Evolutionary conservation across 192 early-diverging fungal species (phyloP).

Genomic region (Mortierella antarctica): DNA sequence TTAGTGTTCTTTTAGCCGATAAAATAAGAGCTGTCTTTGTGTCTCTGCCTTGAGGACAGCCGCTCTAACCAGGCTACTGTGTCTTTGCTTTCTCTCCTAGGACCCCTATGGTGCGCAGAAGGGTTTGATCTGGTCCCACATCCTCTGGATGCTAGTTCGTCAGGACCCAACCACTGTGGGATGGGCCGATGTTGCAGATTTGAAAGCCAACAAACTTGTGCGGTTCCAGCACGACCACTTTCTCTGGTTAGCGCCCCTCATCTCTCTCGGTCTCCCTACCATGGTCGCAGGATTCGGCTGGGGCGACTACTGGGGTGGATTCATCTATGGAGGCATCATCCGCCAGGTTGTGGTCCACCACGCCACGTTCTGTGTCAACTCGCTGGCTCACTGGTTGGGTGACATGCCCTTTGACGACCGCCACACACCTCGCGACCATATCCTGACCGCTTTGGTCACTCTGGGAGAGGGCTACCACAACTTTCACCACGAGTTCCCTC

Average conservation of each 20-base stretch:
- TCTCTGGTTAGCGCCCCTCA: conserved; percentile 70
- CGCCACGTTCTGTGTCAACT: conserved; percentile 89
- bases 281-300: conserved; percentile 81
- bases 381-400: conserved; percentile 82
- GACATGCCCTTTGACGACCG: conserved; percentile 83
- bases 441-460: conserved; percentile 82
- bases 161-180: conserved; percentile 74
- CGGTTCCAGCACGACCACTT: conserved; percentile 84
- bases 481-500: conserved; percentile 90
- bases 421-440: conserved; percentile 85
- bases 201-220: conserved; percentile 80
- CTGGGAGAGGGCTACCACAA: conserved; percentile 89
- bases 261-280: conserved; percentile 82
- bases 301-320: conserved; percentile 84
- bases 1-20: too few species aligned
- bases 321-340: conserved; percentile 77
- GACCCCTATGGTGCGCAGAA: conserved; percentile 85
- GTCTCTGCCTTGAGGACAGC: not conserved
- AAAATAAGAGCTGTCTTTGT: not conserved
- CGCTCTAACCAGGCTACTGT: conserved; percentile 14
- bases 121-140: conserved; percentile 82
- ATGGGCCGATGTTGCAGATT: conserved; percentile 80
- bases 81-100: conserved; percentile 66
- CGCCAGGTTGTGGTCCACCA: conserved; percentile 82
- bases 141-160: conserved; percentile 85